These are phyloP conservation scores for Rhizoctonia solani DNA, from an alignment of 1,284 basidiomycete species.

Conservation along the genomic window DNA sequence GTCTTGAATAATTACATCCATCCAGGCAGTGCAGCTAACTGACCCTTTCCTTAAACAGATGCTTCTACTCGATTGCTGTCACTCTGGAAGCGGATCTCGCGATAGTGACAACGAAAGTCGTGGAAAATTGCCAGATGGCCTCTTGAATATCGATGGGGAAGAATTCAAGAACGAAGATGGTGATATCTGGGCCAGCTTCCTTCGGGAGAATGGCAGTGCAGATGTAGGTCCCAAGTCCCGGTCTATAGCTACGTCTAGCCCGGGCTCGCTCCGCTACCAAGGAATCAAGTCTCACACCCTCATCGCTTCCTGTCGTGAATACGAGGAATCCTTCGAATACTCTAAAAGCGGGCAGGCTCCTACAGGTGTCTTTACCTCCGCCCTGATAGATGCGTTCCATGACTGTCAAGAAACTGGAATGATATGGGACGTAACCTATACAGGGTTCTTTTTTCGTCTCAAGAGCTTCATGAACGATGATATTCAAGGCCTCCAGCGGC, in stretches of 20 bases:
- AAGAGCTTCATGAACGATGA: slow-evolving; percentile 5
- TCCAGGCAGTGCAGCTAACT: neutral
- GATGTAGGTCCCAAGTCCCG: neutral
- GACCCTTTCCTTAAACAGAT: neutral
- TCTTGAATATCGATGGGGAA: neutral
- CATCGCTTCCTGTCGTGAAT: slow-evolving; percentile 25
- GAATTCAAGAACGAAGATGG: neutral
- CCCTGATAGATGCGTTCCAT: slow-evolving; percentile 1
- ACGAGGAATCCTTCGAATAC: slow-evolving; percentile 2
- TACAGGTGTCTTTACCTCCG: slow-evolving; percentile 2
- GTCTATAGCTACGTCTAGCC: neutral
- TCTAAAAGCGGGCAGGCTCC: neutral
- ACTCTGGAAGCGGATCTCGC: slow-evolving; percentile 20
- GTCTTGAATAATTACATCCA: neutral
- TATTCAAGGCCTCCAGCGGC: too few species aligned
- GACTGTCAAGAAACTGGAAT: neutral
- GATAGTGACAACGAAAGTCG: neutral
- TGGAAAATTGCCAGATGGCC: neutral
- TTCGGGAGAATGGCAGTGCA: neutral
- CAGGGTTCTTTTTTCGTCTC: slow-evolving; percentile 4
- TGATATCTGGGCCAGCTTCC: neutral
- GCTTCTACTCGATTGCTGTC: slow-evolving; percentile 23
- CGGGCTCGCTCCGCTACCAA: slow-evolving; percentile 16
- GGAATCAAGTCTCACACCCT: slow-evolving; percentile 19
- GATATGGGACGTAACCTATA: slow-evolving; percentile 4